Conservation (phyloP, 331 rosid genomes). For the Spiraea crenata region DNA sequence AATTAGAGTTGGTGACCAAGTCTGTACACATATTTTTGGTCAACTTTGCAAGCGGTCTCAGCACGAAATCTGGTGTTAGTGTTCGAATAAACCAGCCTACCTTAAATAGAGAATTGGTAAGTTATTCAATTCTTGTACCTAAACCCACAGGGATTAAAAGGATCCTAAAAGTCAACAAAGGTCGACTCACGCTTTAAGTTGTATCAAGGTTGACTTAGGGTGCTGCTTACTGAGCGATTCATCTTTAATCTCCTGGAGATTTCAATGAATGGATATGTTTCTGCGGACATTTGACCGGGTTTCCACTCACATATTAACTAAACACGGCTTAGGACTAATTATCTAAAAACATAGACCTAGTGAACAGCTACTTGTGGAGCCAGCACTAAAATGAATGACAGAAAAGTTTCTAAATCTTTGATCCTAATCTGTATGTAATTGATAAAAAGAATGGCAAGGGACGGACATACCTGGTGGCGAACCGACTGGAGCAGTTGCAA, state of each 20-base stretch:
- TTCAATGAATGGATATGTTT: too few relatives aligned
- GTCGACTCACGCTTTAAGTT: background rate
- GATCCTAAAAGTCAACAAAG: background rate
- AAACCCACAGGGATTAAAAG: background rate
- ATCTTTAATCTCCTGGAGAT: too few relatives aligned
- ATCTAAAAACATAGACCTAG: too few relatives aligned
- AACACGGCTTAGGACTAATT: too few relatives aligned
- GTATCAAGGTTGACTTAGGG: too few relatives aligned
- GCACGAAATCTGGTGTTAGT: background rate
- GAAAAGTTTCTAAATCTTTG: background rate
- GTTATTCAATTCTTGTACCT: background rate
- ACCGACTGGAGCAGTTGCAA: background rate
- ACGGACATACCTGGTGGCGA: background rate
- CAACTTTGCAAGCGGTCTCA: background rate
- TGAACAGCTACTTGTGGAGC: background rate
- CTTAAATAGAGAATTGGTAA: background rate
- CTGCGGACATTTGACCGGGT: too few relatives aligned
- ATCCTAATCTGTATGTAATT: background rate
- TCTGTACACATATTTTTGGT: background rate
- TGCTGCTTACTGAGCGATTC: too few relatives aligned
- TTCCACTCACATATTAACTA: too few relatives aligned
- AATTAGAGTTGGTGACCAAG: background rate
- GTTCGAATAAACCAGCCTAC: constrained; percentile 1
- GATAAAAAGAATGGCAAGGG: background rate
- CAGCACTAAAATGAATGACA: background rate